Evolutionary conservation across 805 yeast genomes (phyloP), one percentile per base, ranked within the genome.

Genomic region (Suhomyces sp.): DNA sequence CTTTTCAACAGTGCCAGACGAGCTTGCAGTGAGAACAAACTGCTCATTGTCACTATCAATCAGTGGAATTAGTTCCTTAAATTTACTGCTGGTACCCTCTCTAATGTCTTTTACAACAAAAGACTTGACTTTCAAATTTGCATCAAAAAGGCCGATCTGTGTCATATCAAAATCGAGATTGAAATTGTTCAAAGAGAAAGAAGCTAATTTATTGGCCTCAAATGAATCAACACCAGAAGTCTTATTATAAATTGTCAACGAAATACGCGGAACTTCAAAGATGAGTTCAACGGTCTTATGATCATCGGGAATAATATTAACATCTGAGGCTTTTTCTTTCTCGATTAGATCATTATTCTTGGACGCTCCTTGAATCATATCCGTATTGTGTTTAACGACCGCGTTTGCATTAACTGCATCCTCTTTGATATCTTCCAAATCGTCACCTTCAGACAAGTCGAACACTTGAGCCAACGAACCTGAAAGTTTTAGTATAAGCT

Each of bases 21-120:
- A 67, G 0, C 60, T 47, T 0, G 75, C 66, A 13, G 68, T 66
- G 2, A 84, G 78, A 63, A 76, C 66, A 42, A 93, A 81, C 53
- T 93, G 98, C 47, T 83, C 68, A 15, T 78, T 77, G 2, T 74
- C 78, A 22, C 79, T 74, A 6, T 70, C 60, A 2, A 76, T 70
- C 17, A 77, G 75, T 1, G 98, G 97, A 27, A 93, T 79, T 20
- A 93, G 78, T 41, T 90, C 83, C 0, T 83, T 74, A 60, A 87
- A 91, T 47, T 77, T 77, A 62, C 84, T 91, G 19, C 72, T 77
- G 14, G 74, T 74, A 5, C 63, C 62, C 16, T 60, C 56, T 45
- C 98, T 70, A 3, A 79, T 75, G 59, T 93, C 98, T 36, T 76
- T 77, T 3, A 90, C 83, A 2, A 81, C 77, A 48, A 93, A 83